Evolutionary conservation across 140 eudicot species (phyloP).

Genomic region (Oenanthe javanica): DNA sequence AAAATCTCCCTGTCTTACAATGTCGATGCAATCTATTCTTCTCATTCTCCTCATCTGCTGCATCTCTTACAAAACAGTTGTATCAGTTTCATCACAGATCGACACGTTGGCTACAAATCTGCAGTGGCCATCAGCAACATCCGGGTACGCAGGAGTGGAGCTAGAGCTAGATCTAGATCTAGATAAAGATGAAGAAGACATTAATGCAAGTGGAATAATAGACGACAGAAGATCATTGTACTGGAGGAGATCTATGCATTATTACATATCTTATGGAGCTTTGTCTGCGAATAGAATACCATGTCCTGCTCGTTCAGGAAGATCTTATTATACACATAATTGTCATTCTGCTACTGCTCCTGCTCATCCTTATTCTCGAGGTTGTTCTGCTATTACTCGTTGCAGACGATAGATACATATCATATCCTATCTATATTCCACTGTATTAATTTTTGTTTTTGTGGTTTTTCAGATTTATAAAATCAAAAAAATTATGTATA

Average conservation of each 20-base stretch:
- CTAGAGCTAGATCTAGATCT: constrained; percentile 11
- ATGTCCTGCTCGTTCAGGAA: constrained; percentile 87
- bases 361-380: constrained; percentile 59
- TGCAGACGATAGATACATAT: constrained; percentile 43
- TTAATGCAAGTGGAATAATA: neutral
- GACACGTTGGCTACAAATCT: neutral
- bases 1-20: neutral
- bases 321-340: constrained; percentile 73
- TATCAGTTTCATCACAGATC: constrained; percentile 1
- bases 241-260: constrained; percentile 46
- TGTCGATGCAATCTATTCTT: neutral
- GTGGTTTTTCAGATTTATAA: neutral
- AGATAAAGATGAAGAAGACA: constrained; percentile 19
- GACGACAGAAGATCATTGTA: constrained; percentile 43
- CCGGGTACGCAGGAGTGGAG: constrained; percentile 19
- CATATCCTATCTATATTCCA: neutral
- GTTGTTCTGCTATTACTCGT: constrained; percentile 75
- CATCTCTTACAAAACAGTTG: neutral
- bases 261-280: constrained; percentile 82
- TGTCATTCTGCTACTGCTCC: constrained; percentile 62
- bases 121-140: constrained; percentile 12
- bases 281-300: constrained; percentile 74
- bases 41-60: neutral
- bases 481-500: neutral
- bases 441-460: neutral